Conservation (phyloP, 2,329 filamentous ascomycete genomes). For the Epichloe typhina region DNA sequence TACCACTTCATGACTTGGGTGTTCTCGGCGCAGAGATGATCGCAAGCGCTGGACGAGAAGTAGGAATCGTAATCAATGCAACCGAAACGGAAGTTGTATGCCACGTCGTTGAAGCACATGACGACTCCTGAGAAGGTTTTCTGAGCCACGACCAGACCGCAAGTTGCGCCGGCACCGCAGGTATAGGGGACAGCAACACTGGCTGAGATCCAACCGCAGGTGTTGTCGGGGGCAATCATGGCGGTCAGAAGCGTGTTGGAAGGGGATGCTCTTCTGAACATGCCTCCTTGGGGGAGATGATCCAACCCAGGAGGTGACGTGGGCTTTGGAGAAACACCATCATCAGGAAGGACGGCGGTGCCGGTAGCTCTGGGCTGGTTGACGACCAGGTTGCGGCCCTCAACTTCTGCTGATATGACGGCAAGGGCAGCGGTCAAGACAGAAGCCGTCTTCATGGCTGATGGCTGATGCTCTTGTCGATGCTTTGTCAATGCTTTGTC, state of each 20-base stretch:
- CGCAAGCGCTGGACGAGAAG: slow-evolving; percentile 23
- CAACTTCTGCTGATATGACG: slow-evolving; percentile 9
- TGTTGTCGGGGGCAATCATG: slow-evolving; percentile 32
- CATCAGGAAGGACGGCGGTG: slow-evolving; percentile 17
- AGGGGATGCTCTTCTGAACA: not conserved
- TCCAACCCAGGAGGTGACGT: slow-evolving; percentile 25
- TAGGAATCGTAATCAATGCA: slow-evolving; percentile 28
- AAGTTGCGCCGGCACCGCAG: slow-evolving; percentile 23
- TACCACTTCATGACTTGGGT: slow-evolving; percentile 34
- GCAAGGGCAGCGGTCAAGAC: slow-evolving; percentile 10
- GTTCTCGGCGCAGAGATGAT: slow-evolving; percentile 26
- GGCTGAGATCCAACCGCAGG: slow-evolving; percentile 35
- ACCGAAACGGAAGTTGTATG: slow-evolving; percentile 21
- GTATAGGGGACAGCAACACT: slow-evolving; percentile 25
- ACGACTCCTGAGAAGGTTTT: slow-evolving; percentile 20
- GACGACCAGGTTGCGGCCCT: slow-evolving; percentile 14
- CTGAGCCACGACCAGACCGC: slow-evolving; percentile 26
- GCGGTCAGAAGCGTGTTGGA: slow-evolving; percentile 12
- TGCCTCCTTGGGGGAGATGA: slow-evolving; percentile 14
- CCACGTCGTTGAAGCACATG: slow-evolving; percentile 26
- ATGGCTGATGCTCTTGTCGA: slow-evolving; percentile 5
- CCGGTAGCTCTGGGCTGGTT: slow-evolving; percentile 21
- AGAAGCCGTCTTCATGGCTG: slow-evolving; percentile 17
- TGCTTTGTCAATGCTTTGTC: not conserved
- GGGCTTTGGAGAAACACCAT: slow-evolving; percentile 26